phyloP scores from a whole-genome alignment of 371 early-diverging fungal species.

The Mortierella sp. region DNA sequence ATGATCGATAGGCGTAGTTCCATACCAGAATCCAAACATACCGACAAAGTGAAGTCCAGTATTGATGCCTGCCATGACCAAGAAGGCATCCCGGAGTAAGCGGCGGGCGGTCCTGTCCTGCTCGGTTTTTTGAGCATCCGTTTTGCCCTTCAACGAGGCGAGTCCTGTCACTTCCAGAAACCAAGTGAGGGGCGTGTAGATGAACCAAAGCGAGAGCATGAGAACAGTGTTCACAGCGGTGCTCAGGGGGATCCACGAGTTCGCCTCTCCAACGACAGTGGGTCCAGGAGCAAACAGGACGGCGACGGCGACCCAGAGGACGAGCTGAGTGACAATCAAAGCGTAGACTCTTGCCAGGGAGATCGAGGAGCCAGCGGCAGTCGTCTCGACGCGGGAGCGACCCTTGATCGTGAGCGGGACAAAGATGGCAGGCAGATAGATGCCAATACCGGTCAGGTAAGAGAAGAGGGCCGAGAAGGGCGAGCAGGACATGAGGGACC shows the following conservation, averaged over 20 bases:
- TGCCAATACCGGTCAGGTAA: slow-evolving; percentile 16
- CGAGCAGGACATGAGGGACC: slow-evolving; percentile 16
- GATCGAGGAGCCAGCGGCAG: background rate
- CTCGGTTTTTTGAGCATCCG: background rate
- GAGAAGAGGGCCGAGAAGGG: slow-evolving; percentile 20
- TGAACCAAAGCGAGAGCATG: slow-evolving; percentile 18
- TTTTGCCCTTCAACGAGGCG: background rate
- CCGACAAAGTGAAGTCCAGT: slow-evolving; percentile 7
- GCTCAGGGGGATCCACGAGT: background rate
- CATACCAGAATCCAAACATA: background rate
- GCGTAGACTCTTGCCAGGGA: slow-evolving; percentile 21
- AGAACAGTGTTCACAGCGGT: slow-evolving; percentile 6
- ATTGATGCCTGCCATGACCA: slow-evolving; percentile 16
- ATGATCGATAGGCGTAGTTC: slow-evolving; percentile 11
- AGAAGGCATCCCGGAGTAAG: background rate
- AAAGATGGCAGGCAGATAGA: slow-evolving; percentile 20
- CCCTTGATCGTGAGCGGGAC: slow-evolving; percentile 16
- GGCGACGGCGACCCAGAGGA: background rate
- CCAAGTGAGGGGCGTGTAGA: slow-evolving; percentile 27
- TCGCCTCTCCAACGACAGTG: background rate
- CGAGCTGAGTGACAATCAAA: background rate
- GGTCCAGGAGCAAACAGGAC: slow-evolving; percentile 8
- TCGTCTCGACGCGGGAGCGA: slow-evolving; percentile 1
- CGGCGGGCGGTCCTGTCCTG: background rate
- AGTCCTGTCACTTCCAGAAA: background rate